These are phyloP conservation scores for Themeda triandra DNA, from an alignment of 176 grass and related monocot species.

Conservation along the genomic window DNA sequence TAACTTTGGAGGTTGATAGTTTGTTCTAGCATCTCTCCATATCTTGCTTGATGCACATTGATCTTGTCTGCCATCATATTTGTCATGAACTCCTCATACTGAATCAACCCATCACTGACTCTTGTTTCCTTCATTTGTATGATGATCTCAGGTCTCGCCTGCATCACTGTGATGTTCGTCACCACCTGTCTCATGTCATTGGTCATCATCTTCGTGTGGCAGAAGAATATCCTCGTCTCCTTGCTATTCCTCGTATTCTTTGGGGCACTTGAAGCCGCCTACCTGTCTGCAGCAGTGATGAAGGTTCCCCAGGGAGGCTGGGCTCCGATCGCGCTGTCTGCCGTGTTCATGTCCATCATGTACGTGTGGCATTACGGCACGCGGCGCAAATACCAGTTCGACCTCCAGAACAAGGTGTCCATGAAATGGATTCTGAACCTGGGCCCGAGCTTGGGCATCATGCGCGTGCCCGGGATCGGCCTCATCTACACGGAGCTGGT, in stretches of 20 bases:
- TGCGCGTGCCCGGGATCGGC: constrained; percentile 75
- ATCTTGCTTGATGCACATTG: background rate
- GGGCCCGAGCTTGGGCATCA: constrained; percentile 69
- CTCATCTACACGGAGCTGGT: constrained; percentile 75
- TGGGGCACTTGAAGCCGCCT: constrained; percentile 42
- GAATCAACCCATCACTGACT: constrained; percentile 8
- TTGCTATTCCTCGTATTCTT: constrained; percentile 54
- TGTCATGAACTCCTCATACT: background rate
- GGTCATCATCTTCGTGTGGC: constrained; percentile 73
- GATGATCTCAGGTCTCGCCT: constrained; percentile 53
- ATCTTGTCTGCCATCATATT: background rate
- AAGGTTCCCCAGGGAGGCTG: constrained; percentile 77
- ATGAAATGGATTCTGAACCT: constrained; percentile 76
- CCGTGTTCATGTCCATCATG: constrained; percentile 65
- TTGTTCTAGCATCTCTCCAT: background rate
- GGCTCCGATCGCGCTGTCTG: constrained; percentile 47
- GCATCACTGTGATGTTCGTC: constrained; percentile 66
- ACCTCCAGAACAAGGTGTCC: constrained; percentile 82
- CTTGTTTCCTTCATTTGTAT: background rate
- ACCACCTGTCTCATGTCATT: constrained; percentile 71
- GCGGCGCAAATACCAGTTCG: constrained; percentile 52
- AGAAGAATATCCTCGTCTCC: constrained; percentile 39
- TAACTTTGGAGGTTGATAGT: constrained; percentile 10
- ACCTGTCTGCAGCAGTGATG: constrained; percentile 50
- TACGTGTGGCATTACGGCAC: constrained; percentile 82